phyloP scores from a whole-genome alignment of 179 eudicot genomes.

The Gypsophila paniculata region DNA sequence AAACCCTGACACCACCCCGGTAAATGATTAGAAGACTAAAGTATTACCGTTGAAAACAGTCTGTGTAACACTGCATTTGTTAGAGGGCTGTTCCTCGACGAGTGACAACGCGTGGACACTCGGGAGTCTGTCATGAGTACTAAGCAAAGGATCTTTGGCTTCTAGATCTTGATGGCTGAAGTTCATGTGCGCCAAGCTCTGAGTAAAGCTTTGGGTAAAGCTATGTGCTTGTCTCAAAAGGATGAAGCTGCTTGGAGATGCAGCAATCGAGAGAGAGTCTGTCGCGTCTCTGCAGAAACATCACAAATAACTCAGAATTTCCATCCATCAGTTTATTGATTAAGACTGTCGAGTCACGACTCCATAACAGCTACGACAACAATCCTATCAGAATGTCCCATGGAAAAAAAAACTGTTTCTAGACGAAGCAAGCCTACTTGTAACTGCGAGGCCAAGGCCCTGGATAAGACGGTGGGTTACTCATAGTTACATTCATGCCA shows the following conservation, averaged over 20 bases:
- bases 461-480: conserved; percentile 25
- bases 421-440: conserved; percentile 32
- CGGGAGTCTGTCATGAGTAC: conserved; percentile 26
- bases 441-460: conserved; percentile 69
- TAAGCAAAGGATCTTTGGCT: conserved; percentile 42
- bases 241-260: conserved; percentile 50
- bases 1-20: background rate
- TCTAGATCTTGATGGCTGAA: conserved; percentile 30
- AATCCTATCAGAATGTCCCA: background rate
- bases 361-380: background rate
- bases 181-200: conserved; percentile 22
- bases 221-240: conserved; percentile 32
- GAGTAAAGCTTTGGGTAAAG: conserved; percentile 27
- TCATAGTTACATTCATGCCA: background rate
- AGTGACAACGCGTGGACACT: conserved; percentile 21
- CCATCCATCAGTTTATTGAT: background rate
- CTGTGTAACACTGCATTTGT: conserved; percentile 67
- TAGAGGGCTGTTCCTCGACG: conserved; percentile 40
- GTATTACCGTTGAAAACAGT: conserved; percentile 70
- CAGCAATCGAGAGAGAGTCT: conserved; percentile 53
- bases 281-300: conserved; percentile 53
- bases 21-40: background rate
- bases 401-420: too few species aligned
- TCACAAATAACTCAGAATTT: background rate
- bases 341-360: background rate